Evolutionary conservation across 257 asterid species (phyloP), one percentile per base, ranked within the genome.

Genomic region (Mentha longifolia): DNA sequence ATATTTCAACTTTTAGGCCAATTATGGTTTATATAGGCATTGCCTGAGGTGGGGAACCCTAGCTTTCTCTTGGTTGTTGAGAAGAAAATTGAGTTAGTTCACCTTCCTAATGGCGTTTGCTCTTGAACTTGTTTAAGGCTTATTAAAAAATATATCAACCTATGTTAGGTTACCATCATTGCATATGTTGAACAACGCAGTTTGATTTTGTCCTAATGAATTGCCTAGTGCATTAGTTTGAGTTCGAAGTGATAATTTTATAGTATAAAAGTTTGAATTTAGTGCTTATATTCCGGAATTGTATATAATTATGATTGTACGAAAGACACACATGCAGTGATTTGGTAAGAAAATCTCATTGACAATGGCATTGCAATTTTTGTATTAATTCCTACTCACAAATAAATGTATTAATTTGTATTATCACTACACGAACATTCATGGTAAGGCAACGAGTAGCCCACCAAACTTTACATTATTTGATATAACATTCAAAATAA

Each of bases 31-130:
- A 61, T 72, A 61, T 72, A 71, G 68, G 28, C 19, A 30, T 0
- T 47, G 71, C 16, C 30, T 16, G 45, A 47, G 47, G 46, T 41
- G 56, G 15, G 56, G 22, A 28, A n/a, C 19, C 52, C 54, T 17
- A 51, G 17, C 37, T 39, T 19, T 52, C 39, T 25, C 11, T 47
- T 47, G 58, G 76, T 60, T 71, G 76, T 61, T 71, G 62, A 28
- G 62, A 60, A 61, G n/a, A 56, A 35, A 55, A 72, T 72, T 4
- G 17, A 61, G 76, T 72, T 72, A 5, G 76, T 61, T 72, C 76
- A 72, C 49, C 76, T 61, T 50, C 70, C 76, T 49, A 4, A 15
- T 28, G 25, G 37, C 19, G 28, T 7, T 62, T 13, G 0, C 54
- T 39, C 35, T 41, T 16, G 1, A 39, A 19, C 68, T 61, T 17